phyloP scores from a whole-genome alignment of 2,329 filamentous ascomycete genomes.

The Scedosporium boydii region DNA sequence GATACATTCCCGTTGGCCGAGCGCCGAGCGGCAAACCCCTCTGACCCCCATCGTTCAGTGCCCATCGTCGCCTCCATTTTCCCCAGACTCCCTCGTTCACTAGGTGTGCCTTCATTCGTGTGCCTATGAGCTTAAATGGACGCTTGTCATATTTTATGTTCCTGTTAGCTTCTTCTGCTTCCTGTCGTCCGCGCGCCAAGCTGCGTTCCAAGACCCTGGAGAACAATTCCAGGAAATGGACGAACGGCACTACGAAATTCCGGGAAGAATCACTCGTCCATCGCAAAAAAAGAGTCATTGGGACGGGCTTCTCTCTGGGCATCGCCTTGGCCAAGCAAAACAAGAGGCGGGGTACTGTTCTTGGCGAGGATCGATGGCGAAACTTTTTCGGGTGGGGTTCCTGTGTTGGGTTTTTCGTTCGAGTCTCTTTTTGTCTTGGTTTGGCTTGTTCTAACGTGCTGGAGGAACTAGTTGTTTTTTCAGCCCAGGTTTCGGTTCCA shows the following conservation, averaged over 20 bases:
- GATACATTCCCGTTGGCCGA: neutral
- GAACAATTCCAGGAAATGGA: neutral
- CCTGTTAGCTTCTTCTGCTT: neutral
- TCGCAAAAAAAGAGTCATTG: neutral
- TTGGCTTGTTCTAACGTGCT: neutral
- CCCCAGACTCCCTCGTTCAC: neutral
- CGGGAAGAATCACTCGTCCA: neutral
- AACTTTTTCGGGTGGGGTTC: neutral
- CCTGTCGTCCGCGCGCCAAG: neutral
- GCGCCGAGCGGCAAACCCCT: neutral
- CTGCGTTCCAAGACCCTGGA: neutral
- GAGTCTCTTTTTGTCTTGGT: neutral
- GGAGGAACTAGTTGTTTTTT: neutral
- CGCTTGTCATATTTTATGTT: neutral
- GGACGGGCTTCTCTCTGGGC: neutral
- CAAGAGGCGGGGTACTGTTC: neutral
- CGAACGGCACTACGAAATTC: neutral
- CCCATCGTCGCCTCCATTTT: neutral
- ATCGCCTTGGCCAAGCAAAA: neutral
- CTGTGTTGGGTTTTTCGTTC: neutral
- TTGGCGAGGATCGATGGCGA: neutral
- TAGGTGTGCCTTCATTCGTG: neutral
- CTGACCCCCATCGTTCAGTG: neutral
- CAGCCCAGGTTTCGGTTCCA: no score
- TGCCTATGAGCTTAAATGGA: neutral